Base-by-base conservation (phyloP, 1,284 basidiomycete species). In the Testicularia cyperi region DNA sequence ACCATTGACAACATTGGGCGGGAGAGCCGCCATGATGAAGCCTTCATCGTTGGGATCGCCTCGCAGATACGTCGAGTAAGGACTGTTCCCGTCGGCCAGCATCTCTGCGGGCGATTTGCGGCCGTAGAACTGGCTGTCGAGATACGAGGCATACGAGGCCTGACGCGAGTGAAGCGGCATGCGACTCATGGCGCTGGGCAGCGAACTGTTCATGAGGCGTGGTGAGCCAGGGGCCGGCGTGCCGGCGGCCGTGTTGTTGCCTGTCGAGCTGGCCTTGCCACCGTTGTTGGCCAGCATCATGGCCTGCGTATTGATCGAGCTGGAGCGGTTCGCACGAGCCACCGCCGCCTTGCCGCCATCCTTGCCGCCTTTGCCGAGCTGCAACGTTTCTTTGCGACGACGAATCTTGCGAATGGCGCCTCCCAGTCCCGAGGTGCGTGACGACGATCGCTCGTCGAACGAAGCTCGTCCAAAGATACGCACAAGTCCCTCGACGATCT, bases 401-500 rank as follows among this genome's bases (percentile, higher is more conserved):
- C 49, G 45, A 27, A 73, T 65, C 47, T 61, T 53, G 19, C 67
- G 45, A 5, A 68, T 38, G 7, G 69, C 67, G 14, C 70, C 70
- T 13, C 65, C 69, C 6, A 71, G 32, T 6, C 70, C 70, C 3
- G 56, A 63, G 7, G 48, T 40, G 10, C 67, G 44, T 6, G 51
- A 37, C 24, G 66, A 69, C 13, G 51, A 36, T 5, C 64, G 38
- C 41, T 86, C 84, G 77, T 94, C 88, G 75, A 96, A 97, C 10
- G 87, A 85, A 3, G 92, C 82, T 19, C 83, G 80, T 18, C 88
- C 87, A 41, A 86, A 74, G n/a, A 94, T 82, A 20, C 92, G 88
- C 27, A 91, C 81, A 15, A 85, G 38, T 4, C 85, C 90, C 76
- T 97, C 92, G 30, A 88, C 65, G 41, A 92, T 70, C 79, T 98